phyloP scores from a whole-genome alignment of 768 basidiomycete species.

The Cyclocybe cylindracea region DNA sequence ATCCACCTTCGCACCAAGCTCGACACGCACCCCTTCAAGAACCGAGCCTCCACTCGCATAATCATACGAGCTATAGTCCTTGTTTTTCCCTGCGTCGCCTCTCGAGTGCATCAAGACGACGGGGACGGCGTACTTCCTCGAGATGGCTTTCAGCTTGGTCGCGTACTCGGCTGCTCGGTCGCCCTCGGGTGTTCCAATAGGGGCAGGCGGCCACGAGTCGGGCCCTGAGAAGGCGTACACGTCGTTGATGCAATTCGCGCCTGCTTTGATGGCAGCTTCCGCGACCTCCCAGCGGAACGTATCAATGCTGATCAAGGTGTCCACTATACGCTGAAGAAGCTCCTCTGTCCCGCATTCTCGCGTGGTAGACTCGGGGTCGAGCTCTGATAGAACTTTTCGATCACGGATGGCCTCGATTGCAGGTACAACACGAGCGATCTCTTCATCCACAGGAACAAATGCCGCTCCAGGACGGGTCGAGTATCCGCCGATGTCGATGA shows the following conservation, averaged over 20 bases:
- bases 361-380: not conserved
- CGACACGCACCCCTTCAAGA: constrained; percentile 65
- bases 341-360: not conserved
- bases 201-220: constrained; percentile 31
- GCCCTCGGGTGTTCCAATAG: constrained; percentile 14
- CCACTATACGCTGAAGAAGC: constrained; percentile 11
- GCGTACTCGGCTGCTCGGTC: constrained; percentile 43
- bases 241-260: constrained; percentile 94
- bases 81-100: constrained; percentile 77
- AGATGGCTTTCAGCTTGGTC: constrained; percentile 63
- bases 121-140: constrained; percentile 68
- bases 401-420: constrained; percentile 36
- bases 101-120: constrained; percentile 95
- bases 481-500: constrained; percentile 93
- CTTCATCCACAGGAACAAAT: constrained; percentile 67
- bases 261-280: constrained; percentile 68
- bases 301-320: constrained; percentile 75
- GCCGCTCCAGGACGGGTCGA: constrained; percentile 85
- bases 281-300: constrained; percentile 89
- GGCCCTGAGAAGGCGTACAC: constrained; percentile 80
- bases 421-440: constrained; percentile 72
- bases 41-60: constrained; percentile 47
- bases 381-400: constrained; percentile 35
- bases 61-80: constrained; percentile 54
- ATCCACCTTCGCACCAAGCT: constrained; percentile 72